These are phyloP conservation scores for Cyclaneusma minus DNA, from an alignment of 2,329 filamentous ascomycete species.

Conservation along the genomic window DNA sequence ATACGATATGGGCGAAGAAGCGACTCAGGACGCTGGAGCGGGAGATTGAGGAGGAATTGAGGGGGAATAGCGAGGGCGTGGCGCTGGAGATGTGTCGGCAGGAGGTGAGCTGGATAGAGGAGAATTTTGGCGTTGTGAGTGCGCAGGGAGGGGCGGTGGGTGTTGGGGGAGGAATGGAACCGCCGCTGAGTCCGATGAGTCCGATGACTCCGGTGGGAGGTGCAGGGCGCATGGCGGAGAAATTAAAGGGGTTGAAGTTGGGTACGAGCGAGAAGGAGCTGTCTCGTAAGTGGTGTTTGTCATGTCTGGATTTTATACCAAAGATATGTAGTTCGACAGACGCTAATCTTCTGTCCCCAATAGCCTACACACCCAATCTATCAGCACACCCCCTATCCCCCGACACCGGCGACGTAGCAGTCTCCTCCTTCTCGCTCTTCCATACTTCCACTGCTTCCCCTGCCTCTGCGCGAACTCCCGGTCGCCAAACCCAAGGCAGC, in stretches of 20 bases:
- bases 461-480: conserved; percentile 9
- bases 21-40: conserved; percentile 57
- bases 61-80: conserved; percentile 63
- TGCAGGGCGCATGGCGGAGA: conserved; percentile 60
- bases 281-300: conserved; percentile 28
- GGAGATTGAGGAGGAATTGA: conserved; percentile 63
- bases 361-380: conserved; percentile 15
- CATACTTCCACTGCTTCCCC: conserved; percentile 28
- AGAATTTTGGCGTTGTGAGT: conserved; percentile 42
- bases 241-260: conserved; percentile 63
- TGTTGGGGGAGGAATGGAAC: conserved; percentile 17
- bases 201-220: conserved; percentile 47
- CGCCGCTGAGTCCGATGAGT: conserved; percentile 31
- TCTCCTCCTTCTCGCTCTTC: conserved; percentile 45
- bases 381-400: conserved; percentile 36
- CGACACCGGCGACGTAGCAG: conserved; percentile 44
- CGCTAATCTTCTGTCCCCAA: conserved; percentile 19
- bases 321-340: conserved; percentile 7
- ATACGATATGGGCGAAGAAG: conserved; percentile 83
- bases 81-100: conserved; percentile 71
- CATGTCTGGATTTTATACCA: conserved; percentile 1
- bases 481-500: conserved; percentile 11
- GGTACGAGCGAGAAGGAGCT: conserved; percentile 58
- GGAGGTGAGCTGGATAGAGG: conserved; percentile 73
- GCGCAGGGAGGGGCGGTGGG: conserved; percentile 11